These are phyloP conservation scores for Trifolium dubium DNA, from an alignment of 306 rosid species.

Conservation along the genomic window DNA sequence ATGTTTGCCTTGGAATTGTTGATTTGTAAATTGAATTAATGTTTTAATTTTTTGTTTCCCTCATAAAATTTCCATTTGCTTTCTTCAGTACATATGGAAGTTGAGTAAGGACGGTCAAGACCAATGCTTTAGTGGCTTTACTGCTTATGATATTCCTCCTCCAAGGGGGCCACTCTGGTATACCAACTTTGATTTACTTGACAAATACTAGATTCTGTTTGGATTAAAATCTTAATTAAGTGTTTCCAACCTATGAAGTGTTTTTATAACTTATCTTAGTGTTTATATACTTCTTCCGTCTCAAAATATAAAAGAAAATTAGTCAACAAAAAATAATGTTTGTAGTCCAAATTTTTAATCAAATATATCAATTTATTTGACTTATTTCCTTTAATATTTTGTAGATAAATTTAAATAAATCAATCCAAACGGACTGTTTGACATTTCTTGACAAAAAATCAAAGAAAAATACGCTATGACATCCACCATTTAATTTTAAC, in stretches of 20 bases:
- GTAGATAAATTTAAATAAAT: too few species aligned
- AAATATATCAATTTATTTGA: too few species aligned
- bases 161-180: constrained; percentile 98
- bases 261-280: too few species aligned
- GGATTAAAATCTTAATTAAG: background rate
- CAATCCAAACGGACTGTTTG: background rate
- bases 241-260: background rate
- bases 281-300: too few species aligned
- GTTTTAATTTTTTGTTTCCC: background rate
- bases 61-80: constrained; percentile 39
- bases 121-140: constrained; percentile 94
- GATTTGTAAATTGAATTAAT: too few species aligned
- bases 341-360: too few species aligned
- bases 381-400: too few species aligned
- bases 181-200: constrained; percentile 10
- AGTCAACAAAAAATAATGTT: too few species aligned
- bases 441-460: background rate
- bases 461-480: background rate
- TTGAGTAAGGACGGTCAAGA: constrained; percentile 70
- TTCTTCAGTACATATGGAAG: constrained; percentile 79
- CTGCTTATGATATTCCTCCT: constrained; percentile 79
- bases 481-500: background rate
- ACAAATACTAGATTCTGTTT: background rate
- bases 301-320: too few species aligned
- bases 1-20: background rate